Evolutionary conservation across 1,284 basidiomycete species (phyloP).

Genomic region (Rhodotorula sp.): DNA sequence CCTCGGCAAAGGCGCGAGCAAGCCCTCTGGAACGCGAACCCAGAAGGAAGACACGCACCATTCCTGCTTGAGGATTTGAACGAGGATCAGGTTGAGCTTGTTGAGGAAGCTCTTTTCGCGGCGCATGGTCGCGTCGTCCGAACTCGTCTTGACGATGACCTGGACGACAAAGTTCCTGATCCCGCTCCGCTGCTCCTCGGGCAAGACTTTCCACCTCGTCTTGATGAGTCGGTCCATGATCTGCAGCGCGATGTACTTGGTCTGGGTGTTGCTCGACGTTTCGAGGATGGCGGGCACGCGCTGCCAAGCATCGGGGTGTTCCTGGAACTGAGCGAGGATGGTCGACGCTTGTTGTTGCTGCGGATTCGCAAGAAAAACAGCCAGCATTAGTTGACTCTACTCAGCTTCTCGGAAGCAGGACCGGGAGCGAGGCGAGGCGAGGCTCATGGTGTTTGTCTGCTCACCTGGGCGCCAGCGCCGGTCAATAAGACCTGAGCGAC

Average conservation of each 20-base stretch:
- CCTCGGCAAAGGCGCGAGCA: too few relatives aligned
- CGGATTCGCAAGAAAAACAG: not conserved
- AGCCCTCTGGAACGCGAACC: too few relatives aligned
- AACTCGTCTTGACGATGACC: constrained; percentile 86
- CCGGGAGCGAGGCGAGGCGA: not conserved
- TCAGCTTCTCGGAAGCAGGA: not conserved
- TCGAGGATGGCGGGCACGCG: constrained; percentile 93
- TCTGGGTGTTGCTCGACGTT: constrained; percentile 76
- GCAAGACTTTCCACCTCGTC: constrained; percentile 94
- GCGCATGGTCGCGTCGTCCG: constrained; percentile 65
- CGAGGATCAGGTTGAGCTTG: constrained; percentile 93
- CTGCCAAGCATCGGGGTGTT: constrained; percentile 97
- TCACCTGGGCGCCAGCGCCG: constrained; percentile 70
- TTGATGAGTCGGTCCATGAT: constrained; percentile 91
- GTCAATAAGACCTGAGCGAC: constrained; percentile 81
- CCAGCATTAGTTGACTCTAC: not conserved
- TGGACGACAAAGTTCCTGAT: constrained; percentile 97
- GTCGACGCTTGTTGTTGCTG: constrained; percentile 47
- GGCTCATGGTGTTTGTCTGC: constrained; percentile 40
- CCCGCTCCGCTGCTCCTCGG: constrained; percentile 87
- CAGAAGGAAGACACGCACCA: constrained; percentile 61
- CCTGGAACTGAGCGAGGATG: constrained; percentile 91
- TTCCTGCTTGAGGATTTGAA: constrained; percentile 98
- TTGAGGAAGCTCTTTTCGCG: constrained; percentile 95
- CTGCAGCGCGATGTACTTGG: constrained; percentile 95